phyloP scores from a whole-genome alignment of 1,139 yeast species.

The Yamadazyma taylorii region DNA sequence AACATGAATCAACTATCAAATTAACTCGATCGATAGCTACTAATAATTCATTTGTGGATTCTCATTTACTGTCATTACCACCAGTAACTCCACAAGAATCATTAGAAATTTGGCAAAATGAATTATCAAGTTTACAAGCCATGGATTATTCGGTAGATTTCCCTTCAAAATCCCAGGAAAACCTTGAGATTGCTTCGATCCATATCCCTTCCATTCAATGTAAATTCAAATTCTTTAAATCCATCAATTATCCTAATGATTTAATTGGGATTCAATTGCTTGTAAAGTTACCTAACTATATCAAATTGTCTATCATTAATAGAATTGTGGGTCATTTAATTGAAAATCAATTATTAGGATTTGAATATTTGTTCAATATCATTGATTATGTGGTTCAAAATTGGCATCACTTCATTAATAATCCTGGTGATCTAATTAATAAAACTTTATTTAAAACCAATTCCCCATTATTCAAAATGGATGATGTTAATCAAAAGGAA shows the following conservation, averaged over 20 bases:
- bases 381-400: conserved; percentile 77
- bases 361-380: conserved; percentile 62
- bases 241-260: conserved; percentile 55
- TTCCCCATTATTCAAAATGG: conserved; percentile 1
- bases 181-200: conserved; percentile 3
- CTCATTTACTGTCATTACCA: conserved; percentile 11
- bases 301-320: conserved; percentile 62
- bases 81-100: conserved; percentile 22
- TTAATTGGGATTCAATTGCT: conserved; percentile 64
- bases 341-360: conserved; percentile 55
- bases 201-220: conserved; percentile 4
- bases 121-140: conserved; percentile 64
- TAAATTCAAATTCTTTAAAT: conserved; percentile 48
- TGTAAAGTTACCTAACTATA: conserved; percentile 68
- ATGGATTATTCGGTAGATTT: conserved; percentile 36
- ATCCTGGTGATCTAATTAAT: conserved; percentile 65
- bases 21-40: conserved; percentile 44
- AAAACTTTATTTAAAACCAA: conserved; percentile 8
- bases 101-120: conserved; percentile 63
- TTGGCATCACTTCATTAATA: conserved; percentile 52
- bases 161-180: background rate
- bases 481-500: background rate
- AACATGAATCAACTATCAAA: conserved; percentile 51
- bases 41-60: conserved; percentile 5
- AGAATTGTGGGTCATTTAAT: conserved; percentile 44